Percentiles rank a stretch among this genome's conserved stretches.
These are phyloP conservation scores for Aspergillus spinulosporus DNA, from an alignment of 2,329 filamentous ascomycete genomes.

Conservation along the genomic window DNA sequence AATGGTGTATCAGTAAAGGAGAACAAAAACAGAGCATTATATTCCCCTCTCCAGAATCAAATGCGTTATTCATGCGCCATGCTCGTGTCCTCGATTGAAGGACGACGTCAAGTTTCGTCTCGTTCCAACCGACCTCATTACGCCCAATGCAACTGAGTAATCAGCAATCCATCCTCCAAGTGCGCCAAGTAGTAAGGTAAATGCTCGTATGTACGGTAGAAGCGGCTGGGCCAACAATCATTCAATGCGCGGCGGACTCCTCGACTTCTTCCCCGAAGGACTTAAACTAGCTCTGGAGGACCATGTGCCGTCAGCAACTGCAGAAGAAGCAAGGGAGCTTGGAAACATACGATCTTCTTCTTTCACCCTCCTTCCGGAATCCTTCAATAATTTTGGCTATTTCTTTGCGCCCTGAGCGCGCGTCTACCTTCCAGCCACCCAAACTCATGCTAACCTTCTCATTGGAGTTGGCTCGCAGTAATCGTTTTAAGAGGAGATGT, in stretches of 20 bases:
- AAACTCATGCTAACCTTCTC: constrained; percentile 96
- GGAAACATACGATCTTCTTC: constrained; percentile 71
- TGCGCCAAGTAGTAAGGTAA: neutral
- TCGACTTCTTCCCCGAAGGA: constrained; percentile 26
- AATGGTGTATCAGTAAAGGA: too few species aligned
- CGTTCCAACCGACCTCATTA: constrained; percentile 1
- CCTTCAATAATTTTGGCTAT: constrained; percentile 88
- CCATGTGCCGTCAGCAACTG: neutral
- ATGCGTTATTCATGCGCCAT: constrained; percentile 1
- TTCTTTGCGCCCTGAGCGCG: constrained; percentile 76
- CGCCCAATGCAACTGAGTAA: constrained; percentile 1
- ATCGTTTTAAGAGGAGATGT: constrained; percentile 80
- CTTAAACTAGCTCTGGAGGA: constrained; percentile 24
- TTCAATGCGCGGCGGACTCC: constrained; percentile 27
- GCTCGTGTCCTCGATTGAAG: neutral
- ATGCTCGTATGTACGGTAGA: neutral
- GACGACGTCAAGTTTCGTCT: neutral
- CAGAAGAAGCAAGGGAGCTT: neutral
- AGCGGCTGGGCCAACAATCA: constrained; percentile 6
- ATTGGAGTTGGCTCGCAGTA: constrained; percentile 74
- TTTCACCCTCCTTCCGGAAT: constrained; percentile 82
- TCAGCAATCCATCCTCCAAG: neutral
- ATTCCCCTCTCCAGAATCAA: too few species aligned
- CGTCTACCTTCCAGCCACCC: constrained; percentile 79
- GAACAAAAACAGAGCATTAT: too few species aligned